Base-by-base conservation (phyloP, 139 green algal genomes). In the Eudorina sp. region DNA sequence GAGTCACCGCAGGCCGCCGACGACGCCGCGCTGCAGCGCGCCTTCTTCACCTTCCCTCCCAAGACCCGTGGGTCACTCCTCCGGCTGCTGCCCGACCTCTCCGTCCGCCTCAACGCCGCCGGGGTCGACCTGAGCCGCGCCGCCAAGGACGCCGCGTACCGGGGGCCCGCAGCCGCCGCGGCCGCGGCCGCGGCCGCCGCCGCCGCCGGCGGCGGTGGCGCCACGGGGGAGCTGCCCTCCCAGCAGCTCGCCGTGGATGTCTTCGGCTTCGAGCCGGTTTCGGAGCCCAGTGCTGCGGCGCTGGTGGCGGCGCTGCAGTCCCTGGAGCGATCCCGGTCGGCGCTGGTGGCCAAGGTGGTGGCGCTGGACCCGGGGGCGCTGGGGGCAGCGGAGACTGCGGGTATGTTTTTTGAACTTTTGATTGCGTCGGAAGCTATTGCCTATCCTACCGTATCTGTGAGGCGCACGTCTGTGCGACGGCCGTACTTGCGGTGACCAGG, bases 101-200 rank as follows among this genome's bases (percentile, higher is more conserved):
- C 82, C 36, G 58, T 48, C 29, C 38, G 36, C 19, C 55, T 91
- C 2, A 45, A 53, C 45, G 82, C 46, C 1, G 46, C 31, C 2
- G 82, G 82, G 19, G 64, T 79, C 4, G 82, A 88, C 64, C 16
- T 88, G 82, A 29, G 3, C 13, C 82, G 82, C 7, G 64, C 82
- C 0, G 46, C 46, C 41, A 62, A 46, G 46, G 66, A 88, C 19
- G 64, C 82, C 3, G 21, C 21, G 23, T 80, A 88, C 29, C 31
- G 46, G 1, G 82, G 64, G 21, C 82, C 82, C 8, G 46, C 21
- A 1, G 46, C 45, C 13, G 46, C 64, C 4, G 45, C 46, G 0
- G 45, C 38, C 19, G 46, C 31, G 0, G 46, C 46, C 1, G n/a
- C 81, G 0, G 27, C 34, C 4, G n/a, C 60, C 0, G 60, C 27